Conservation (phyloP, 176 grass and related monocot genomes). For the Typha latifolia region DNA sequence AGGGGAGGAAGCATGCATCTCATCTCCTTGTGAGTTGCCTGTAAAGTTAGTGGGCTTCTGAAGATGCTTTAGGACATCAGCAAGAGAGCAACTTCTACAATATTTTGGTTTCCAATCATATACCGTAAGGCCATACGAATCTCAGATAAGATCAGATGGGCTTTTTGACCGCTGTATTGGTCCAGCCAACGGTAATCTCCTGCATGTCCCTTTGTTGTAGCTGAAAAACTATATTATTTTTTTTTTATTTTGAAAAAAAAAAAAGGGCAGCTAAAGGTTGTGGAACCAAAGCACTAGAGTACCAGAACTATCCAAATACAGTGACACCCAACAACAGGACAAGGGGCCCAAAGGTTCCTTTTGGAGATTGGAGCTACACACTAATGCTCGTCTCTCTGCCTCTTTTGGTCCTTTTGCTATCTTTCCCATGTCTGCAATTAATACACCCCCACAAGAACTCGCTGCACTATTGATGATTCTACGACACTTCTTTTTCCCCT, state of each 20-base stretch:
- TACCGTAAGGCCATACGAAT: slow-evolving; percentile 24
- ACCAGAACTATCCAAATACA: not conserved
- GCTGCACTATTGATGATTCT: not conserved
- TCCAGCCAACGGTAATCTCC: not conserved
- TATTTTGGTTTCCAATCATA: slow-evolving; percentile 18
- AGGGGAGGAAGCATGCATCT: slow-evolving; percentile 15
- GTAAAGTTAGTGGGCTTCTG: slow-evolving; percentile 8
- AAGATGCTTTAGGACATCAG: slow-evolving; percentile 27
- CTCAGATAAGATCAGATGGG: slow-evolving; percentile 21
- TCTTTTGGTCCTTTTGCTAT: not conserved
- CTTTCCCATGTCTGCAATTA: not conserved
- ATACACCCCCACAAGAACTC: not conserved
- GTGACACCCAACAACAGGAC: not conserved
- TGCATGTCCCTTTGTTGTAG: slow-evolving; percentile 2
- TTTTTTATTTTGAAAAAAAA: too few species aligned
- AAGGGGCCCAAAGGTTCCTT: not conserved
- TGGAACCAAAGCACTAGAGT: not conserved
- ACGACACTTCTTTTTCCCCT: not conserved
- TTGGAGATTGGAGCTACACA: not conserved
- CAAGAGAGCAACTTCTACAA: not conserved
- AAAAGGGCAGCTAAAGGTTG: not conserved
- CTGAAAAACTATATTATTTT: not conserved
- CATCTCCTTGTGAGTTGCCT: slow-evolving; percentile 6
- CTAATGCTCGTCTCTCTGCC: not conserved
- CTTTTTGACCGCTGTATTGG: slow-evolving; percentile 32